phyloP scores from a whole-genome alignment of 139 green algal genomes.

The Choricystis sp. region DNA sequence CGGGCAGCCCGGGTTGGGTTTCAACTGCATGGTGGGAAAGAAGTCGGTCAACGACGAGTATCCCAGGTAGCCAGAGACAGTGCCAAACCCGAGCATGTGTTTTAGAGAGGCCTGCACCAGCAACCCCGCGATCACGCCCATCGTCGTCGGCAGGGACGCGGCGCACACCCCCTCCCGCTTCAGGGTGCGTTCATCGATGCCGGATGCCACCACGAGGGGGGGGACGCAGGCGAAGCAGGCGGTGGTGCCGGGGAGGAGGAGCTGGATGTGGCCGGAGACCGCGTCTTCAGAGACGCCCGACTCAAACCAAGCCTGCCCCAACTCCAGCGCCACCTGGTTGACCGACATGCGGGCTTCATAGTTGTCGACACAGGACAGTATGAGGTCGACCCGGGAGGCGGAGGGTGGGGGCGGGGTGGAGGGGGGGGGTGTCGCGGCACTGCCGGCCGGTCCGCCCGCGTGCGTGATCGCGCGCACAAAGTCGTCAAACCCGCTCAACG shows the following conservation, averaged over 20 bases:
- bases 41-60: slow-evolving; percentile 87
- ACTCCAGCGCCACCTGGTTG: slow-evolving; percentile 86
- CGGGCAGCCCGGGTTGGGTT: slow-evolving; percentile 61
- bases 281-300: slow-evolving; percentile 88
- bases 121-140: slow-evolving; percentile 83
- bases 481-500: slow-evolving; percentile 65
- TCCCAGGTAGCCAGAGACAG: slow-evolving; percentile 50
- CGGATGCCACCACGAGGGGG: slow-evolving; percentile 79
- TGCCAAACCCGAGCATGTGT: slow-evolving; percentile 76
- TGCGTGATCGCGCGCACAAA: too few species aligned
- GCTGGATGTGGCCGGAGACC: slow-evolving; percentile 87
- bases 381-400: slow-evolving; percentile 60
- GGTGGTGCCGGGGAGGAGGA: slow-evolving; percentile 44
- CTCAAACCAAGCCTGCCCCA: slow-evolving; percentile 91
- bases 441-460: too few species aligned
- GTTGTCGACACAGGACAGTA: slow-evolving; percentile 96
- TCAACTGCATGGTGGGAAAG: slow-evolving; percentile 86
- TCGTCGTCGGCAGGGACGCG: slow-evolving; percentile 91
- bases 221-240: slow-evolving; percentile 82
- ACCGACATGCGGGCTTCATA: slow-evolving; percentile 96
- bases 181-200: slow-evolving; percentile 89
- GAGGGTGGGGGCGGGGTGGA: too few species aligned
- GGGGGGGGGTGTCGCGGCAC: too few species aligned
- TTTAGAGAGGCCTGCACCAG: slow-evolving; percentile 93
- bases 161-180: slow-evolving; percentile 94